Conservation (phyloP, 306 rosid species). For the Fragaria vesca region DNA sequence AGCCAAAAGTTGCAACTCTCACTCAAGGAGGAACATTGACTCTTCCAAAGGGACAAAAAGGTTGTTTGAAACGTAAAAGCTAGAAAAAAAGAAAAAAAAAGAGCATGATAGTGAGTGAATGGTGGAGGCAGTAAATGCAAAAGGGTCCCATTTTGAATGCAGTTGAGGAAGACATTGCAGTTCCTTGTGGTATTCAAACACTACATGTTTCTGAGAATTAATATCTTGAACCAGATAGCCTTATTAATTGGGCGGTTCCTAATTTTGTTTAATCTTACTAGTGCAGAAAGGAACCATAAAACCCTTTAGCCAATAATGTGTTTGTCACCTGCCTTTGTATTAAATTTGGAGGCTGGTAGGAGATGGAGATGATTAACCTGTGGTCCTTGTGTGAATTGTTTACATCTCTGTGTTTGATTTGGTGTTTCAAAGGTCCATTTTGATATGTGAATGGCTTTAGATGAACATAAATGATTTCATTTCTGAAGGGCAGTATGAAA, state of each 20-base stretch:
- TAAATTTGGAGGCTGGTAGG: slow-evolving; percentile 1
- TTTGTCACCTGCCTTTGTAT: background rate
- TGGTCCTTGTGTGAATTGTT: background rate
- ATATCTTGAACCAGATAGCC: slow-evolving; percentile 14
- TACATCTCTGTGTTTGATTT: background rate
- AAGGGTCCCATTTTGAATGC: slow-evolving; percentile 10
- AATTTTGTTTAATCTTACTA: slow-evolving; percentile 6
- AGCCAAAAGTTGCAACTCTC: slow-evolving; percentile 40
- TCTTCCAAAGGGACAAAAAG: slow-evolving; percentile 19
- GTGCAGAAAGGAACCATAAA: background rate
- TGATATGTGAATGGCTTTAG: background rate
- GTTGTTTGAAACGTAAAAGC: slow-evolving; percentile 45
- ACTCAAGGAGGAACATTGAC: slow-evolving; percentile 9
- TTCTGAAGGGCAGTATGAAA: slow-evolving; percentile 2
- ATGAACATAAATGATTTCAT: background rate
- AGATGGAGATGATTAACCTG: background rate
- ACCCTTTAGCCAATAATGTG: too few species aligned
- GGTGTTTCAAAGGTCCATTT: slow-evolving; percentile 17
- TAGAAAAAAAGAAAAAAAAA: background rate
- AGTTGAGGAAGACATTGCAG: slow-evolving; percentile 11
- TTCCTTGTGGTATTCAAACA: slow-evolving; percentile 28
- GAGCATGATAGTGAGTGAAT: background rate
- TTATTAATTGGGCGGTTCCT: slow-evolving; percentile 77
- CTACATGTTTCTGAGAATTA: background rate
- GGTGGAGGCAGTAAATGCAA: background rate